Evolutionary conservation across 192 early-diverging fungal genomes (phyloP), one percentile per base, ranked within the genome.

Genomic region (Linnemannia hyalina): DNA sequence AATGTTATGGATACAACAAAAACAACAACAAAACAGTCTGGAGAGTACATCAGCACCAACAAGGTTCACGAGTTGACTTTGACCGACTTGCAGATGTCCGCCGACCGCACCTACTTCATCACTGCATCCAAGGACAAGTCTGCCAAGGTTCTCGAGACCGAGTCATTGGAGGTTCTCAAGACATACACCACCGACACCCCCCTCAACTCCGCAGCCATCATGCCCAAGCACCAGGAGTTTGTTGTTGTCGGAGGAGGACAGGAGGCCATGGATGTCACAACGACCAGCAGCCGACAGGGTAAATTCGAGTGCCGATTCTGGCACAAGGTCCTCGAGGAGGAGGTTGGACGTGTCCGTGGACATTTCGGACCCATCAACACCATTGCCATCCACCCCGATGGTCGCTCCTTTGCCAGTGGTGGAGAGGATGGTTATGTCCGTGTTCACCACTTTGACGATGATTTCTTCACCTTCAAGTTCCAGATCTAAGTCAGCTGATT

Each of bases 341-440:
- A 99, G 89, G 96, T 99, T 70, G 97, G 97, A 72, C 95, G 97
- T 82, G 96, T 97, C 54, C 97, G 96, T 92, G 99, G 99, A 36
- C 99, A 99, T 84, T 99, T 99, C 89, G 99, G 99, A 82, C 99
- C 99, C 54, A 99, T 99, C 90, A 99, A 99, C 91, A 99, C 98
- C 22, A 92, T 99, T 73, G 97, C 99, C 8, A 96, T 99, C 75
- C 97, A 98, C 88, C 98, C 98, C 22, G 95, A 96, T 87, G 98
- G 99, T 70, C 96, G 92, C 54, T 94, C 95, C 83, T 99, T 97
- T 92, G 95, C 99, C 60, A 95, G 93, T 70, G 99, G 99, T 88
- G 96, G 98, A 84, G 99, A 99, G 89, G 99, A 99, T 89, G 99
- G 99, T 89, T 99, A 97, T 82, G 95, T 99, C 55, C 94, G 99